Conservation (phyloP, 1,284 basidiomycete genomes). For the Puccinia triticina region DNA sequence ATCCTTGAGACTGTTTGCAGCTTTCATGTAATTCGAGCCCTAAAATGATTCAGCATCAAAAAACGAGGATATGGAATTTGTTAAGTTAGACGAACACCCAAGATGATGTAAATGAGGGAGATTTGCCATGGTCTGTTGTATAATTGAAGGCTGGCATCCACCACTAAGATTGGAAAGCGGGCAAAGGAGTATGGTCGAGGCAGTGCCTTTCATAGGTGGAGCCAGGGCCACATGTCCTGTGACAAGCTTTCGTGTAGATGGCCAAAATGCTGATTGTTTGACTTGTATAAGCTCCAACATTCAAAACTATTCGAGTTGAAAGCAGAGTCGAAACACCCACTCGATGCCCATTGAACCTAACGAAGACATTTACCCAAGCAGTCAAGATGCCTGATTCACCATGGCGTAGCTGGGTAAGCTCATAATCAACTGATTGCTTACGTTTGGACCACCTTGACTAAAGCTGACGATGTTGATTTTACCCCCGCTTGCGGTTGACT, state of each 20-base stretch:
- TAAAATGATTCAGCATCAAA: neutral
- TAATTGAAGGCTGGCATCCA: slow-evolving; percentile 19
- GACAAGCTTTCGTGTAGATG: slow-evolving; percentile 16
- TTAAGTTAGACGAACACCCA: too few species aligned
- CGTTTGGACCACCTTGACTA: slow-evolving; percentile 57
- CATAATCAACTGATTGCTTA: slow-evolving; percentile 54
- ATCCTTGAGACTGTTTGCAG: slow-evolving; percentile 7
- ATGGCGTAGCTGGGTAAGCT: neutral
- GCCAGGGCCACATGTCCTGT: slow-evolving; percentile 9
- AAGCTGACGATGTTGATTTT: slow-evolving; percentile 59
- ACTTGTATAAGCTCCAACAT: neutral
- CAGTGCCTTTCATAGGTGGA: slow-evolving; percentile 27
- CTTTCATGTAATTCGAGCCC: slow-evolving; percentile 15
- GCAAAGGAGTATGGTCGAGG: neutral
- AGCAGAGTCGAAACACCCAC: neutral
- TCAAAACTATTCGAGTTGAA: neutral
- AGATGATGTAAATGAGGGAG: neutral
- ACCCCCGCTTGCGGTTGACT: slow-evolving; percentile 54
- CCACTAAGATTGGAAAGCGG: neutral
- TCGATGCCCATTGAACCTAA: slow-evolving; percentile 43
- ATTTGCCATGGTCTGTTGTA: slow-evolving; percentile 22
- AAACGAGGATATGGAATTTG: too few species aligned
- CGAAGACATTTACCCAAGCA: neutral
- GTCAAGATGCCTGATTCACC: neutral
- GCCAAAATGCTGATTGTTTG: slow-evolving; percentile 20